Evolutionary conservation across 805 yeast genomes (phyloP).

Genomic region (Kuraishia piskuri): DNA sequence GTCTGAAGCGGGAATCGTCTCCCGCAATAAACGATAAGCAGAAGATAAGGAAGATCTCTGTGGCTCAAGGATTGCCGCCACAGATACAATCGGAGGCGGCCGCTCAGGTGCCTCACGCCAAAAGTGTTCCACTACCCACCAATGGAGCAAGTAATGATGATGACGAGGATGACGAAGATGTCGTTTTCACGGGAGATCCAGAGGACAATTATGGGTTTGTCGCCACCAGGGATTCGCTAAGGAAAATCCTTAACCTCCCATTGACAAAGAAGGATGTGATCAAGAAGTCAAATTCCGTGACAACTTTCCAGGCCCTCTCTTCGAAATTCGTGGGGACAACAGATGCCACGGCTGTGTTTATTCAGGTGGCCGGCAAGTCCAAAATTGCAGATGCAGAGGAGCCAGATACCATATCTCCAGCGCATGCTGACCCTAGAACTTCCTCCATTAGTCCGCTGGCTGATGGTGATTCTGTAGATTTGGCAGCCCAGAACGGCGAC

Average conservation of each 20-base stretch:
- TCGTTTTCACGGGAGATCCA: constrained; percentile 4
- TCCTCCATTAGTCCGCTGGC: background rate
- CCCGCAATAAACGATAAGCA: background rate
- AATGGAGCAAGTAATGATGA: background rate
- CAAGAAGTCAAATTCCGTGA: constrained; percentile 13
- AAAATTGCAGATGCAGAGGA: background rate
- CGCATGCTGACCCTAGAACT: constrained; percentile 10
- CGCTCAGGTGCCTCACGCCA: background rate
- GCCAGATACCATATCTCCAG: constrained; percentile 6
- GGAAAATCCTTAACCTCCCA: constrained; percentile 11
- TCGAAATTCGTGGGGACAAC: constrained; percentile 13
- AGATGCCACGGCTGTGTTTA: constrained; percentile 13
- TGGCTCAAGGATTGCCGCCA: background rate
- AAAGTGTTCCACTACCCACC: background rate
- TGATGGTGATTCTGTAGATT: background rate
- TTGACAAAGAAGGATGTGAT: constrained; percentile 10
- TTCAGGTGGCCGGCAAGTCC: constrained; percentile 8
- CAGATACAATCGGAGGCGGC: background rate
- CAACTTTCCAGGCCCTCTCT: constrained; percentile 13
- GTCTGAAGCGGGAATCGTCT: background rate
- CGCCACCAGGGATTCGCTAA: constrained; percentile 11
- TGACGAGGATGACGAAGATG: constrained; percentile 2
- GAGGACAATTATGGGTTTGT: constrained; percentile 6
- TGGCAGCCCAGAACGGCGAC: background rate
- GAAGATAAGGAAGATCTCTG: background rate